phyloP scores from a whole-genome alignment of 1,284 basidiomycete genomes.

The Ustilago lituana region DNA sequence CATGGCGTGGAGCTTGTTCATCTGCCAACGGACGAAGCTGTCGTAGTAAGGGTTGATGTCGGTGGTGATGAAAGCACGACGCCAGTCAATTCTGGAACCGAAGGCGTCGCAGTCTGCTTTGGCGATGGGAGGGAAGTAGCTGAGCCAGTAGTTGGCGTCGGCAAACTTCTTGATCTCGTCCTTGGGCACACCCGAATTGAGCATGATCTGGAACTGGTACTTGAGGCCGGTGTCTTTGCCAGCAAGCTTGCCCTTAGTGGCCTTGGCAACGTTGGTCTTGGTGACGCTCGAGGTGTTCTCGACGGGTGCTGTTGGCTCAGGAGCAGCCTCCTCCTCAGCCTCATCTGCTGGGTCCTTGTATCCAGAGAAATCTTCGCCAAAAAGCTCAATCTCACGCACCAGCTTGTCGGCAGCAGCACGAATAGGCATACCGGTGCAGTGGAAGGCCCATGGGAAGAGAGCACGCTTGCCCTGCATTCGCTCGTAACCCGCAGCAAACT shows the following conservation, averaged over 20 bases:
- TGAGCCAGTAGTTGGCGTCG: conserved; percentile 89
- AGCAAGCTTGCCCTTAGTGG: conserved; percentile 93
- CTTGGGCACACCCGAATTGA: conserved; percentile 81
- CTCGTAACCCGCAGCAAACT: conserved; percentile 95
- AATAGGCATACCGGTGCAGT: conserved; percentile 98
- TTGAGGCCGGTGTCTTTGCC: conserved; percentile 92
- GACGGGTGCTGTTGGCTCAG: conserved; percentile 39
- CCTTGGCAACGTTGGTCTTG: conserved; percentile 72
- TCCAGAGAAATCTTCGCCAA: conserved; percentile 86
- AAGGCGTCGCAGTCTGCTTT: conserved; percentile 84
- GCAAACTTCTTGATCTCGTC: conserved; percentile 94
- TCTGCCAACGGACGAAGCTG: conserved; percentile 96
- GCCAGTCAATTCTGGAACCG: conserved; percentile 97
- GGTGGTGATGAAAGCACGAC: conserved; percentile 92
- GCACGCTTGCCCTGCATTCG: conserved; percentile 93
- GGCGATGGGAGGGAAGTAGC: conserved; percentile 93
- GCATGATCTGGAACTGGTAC: conserved; percentile 99
- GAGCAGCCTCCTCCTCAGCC: conserved; percentile 68
- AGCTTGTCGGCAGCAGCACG: conserved; percentile 98
- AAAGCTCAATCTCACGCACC: conserved; percentile 94
- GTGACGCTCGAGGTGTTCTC: conserved; percentile 53
- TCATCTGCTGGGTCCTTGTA: conserved; percentile 71
- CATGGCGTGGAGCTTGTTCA: conserved; percentile 84
- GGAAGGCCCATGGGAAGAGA: conserved; percentile 91
- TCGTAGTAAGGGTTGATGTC: conserved; percentile 98